Evolutionary conservation across 2,329 filamentous ascomycete species (phyloP).

Genomic region (Celoporthe dispersa): DNA sequence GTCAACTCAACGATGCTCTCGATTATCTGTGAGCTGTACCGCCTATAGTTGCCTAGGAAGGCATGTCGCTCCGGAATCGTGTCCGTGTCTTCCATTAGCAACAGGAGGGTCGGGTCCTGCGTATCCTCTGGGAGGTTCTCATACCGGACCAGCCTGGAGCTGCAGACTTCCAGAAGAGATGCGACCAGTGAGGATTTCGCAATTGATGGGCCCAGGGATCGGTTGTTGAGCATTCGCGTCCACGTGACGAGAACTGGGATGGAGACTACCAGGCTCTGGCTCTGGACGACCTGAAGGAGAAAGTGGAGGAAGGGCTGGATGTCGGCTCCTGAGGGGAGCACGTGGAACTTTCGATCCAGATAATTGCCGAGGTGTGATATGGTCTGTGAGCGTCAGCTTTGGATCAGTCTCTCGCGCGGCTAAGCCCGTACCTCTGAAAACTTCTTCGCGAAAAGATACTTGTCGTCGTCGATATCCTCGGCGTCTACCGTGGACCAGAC

Average conservation of each 20-base stretch:
- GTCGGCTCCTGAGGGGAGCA: conserved; percentile 67
- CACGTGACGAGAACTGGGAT: conserved; percentile 91
- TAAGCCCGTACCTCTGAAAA: conserved; percentile 74
- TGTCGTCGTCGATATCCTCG: conserved; percentile 85
- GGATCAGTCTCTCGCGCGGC: conserved; percentile 1
- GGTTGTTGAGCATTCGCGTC: conserved; percentile 79
- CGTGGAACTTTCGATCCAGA: conserved; percentile 75
- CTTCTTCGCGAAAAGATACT: conserved; percentile 91
- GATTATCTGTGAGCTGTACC: conserved; percentile 86
- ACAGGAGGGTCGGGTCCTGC: conserved; percentile 77
- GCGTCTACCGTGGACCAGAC: conserved; percentile 80
- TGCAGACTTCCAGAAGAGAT: conserved; percentile 80
- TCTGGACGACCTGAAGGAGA: conserved; percentile 77
- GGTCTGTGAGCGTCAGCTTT: conserved; percentile 58
- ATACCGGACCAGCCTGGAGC: conserved; percentile 81
- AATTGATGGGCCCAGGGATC: conserved; percentile 67
- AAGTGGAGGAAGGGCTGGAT: conserved; percentile 78
- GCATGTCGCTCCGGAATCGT: conserved; percentile 92
- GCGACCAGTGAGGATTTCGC: conserved; percentile 69
- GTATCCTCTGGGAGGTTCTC: conserved; percentile 84
- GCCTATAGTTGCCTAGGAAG: conserved; percentile 92
- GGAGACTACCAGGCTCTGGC: conserved; percentile 87
- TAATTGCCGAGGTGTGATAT: conserved; percentile 84
- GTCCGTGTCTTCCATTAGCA: conserved; percentile 92
- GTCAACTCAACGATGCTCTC: conserved; percentile 83